phyloP scores from a whole-genome alignment of 2,329 filamentous ascomycete genomes.

The Diatrype stigma region DNA sequence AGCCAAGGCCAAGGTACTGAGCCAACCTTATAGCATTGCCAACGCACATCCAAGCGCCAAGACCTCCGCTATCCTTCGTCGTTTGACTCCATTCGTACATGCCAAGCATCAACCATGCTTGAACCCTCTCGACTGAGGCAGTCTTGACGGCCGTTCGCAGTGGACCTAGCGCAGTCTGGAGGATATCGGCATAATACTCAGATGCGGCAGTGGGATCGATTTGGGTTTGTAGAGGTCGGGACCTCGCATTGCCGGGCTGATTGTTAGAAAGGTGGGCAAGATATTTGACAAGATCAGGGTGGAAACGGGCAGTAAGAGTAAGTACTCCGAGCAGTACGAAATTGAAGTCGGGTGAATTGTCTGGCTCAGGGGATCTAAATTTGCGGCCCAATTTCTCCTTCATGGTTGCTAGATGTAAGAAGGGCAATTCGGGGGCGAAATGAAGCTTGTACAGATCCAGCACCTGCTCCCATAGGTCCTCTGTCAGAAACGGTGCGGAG shows the following conservation, averaged over 20 bases:
- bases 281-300: constrained; percentile 55
- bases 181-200: constrained; percentile 60
- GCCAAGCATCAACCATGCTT: constrained; percentile 66
- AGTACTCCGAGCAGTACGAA: constrained; percentile 63
- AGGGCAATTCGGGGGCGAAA: constrained; percentile 68
- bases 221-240: constrained; percentile 30
- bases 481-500: constrained; percentile 57
- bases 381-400: constrained; percentile 45
- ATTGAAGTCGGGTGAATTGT: constrained; percentile 44
- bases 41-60: constrained; percentile 63
- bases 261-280: constrained; percentile 37
- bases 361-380: constrained; percentile 32
- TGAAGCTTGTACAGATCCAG: constrained; percentile 68
- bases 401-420: constrained; percentile 64
- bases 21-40: constrained; percentile 62
- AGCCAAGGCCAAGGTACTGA: constrained; percentile 57
- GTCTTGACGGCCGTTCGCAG: constrained; percentile 43
- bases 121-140: constrained; percentile 59
- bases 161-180: constrained; percentile 47
- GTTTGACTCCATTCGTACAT: constrained; percentile 69
- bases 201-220: constrained; percentile 53
- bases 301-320: constrained; percentile 65
- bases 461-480: constrained; percentile 63
- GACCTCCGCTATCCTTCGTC: constrained; percentile 43
- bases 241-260: constrained; percentile 29